Evolutionary conservation across 2,329 filamentous ascomycete species (phyloP).

Genomic region (Shiraia sp.): DNA sequence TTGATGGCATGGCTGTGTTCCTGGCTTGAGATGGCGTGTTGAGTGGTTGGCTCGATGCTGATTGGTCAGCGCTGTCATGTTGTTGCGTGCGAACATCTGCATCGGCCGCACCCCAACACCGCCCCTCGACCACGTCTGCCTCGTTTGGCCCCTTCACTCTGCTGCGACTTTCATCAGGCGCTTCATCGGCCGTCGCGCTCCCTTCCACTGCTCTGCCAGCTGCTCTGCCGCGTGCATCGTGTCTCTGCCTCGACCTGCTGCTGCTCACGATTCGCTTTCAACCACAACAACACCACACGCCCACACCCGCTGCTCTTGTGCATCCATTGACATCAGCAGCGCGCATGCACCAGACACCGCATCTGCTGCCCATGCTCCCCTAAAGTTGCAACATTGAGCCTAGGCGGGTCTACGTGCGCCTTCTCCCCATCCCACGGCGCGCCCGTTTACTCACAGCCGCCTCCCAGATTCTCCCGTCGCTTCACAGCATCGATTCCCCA

Average conservation of each 20-base stretch:
- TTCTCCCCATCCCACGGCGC: slow-evolving; percentile 10
- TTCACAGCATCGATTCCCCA: slow-evolving; percentile 29
- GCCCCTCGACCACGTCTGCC: slow-evolving; percentile 20
- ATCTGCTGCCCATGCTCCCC: slow-evolving; percentile 29
- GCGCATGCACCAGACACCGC: slow-evolving; percentile 22
- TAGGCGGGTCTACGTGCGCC: slow-evolving; percentile 28
- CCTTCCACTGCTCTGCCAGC: too few relatives aligned
- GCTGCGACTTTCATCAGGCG: slow-evolving; percentile 17
- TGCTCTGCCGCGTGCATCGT: too few relatives aligned
- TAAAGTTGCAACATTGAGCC: slow-evolving; percentile 12
- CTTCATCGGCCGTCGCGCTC: slow-evolving; percentile 5
- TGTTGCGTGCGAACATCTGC: slow-evolving; percentile 24
- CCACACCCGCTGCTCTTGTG: background rate
- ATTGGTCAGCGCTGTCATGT: slow-evolving; percentile 20
- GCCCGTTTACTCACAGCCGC: slow-evolving; percentile 22
- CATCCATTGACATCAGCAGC: slow-evolving; percentile 13
- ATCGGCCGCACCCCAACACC: slow-evolving; percentile 15
- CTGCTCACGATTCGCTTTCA: too few relatives aligned
- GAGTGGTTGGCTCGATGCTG: slow-evolving; percentile 11
- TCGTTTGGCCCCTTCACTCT: slow-evolving; percentile 10
- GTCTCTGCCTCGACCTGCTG: too few relatives aligned
- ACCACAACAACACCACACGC: too few relatives aligned
- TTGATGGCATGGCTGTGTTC: slow-evolving; percentile 18
- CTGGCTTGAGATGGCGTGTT: slow-evolving; percentile 11
- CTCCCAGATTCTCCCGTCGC: slow-evolving; percentile 22